These are phyloP conservation scores for Eutypella sp. DNA, from an alignment of 2,329 filamentous ascomycete species.

Conservation along the genomic window DNA sequence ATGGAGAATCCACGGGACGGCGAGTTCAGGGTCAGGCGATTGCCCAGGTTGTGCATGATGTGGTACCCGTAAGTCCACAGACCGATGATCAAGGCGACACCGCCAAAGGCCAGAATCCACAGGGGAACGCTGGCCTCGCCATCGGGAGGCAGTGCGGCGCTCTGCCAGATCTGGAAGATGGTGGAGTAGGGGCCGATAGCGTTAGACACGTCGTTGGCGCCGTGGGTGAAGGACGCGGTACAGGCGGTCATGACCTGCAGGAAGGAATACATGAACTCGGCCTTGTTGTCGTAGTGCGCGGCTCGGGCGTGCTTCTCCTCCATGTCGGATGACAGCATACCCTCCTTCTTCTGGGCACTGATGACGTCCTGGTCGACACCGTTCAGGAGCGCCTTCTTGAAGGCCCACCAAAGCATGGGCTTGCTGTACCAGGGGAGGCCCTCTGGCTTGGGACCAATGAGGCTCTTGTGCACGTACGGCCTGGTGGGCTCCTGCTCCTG, in stretches of 20 bases:
- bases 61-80: slow-evolving; percentile 59
- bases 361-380: slow-evolving; percentile 44
- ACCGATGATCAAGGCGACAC: slow-evolving; percentile 47
- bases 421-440: slow-evolving; percentile 28
- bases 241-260: slow-evolving; percentile 56
- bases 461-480: slow-evolving; percentile 9
- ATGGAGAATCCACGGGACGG: slow-evolving; percentile 55
- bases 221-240: slow-evolving; percentile 60
- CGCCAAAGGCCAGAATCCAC: slow-evolving; percentile 56
- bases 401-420: slow-evolving; percentile 16
- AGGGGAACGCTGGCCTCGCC: slow-evolving; percentile 47
- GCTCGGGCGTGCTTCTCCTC: slow-evolving; percentile 52
- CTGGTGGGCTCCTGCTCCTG: slow-evolving; percentile 2
- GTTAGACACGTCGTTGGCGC: slow-evolving; percentile 62
- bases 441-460: slow-evolving; percentile 19
- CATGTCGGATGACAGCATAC: slow-evolving; percentile 46
- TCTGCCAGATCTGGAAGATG: slow-evolving; percentile 56
- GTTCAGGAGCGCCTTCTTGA: slow-evolving; percentile 15
- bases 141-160: slow-evolving; percentile 34
- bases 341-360: slow-evolving; percentile 32
- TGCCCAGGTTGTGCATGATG: slow-evolving; percentile 60
- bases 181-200: slow-evolving; percentile 59
- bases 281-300: slow-evolving; percentile 56
- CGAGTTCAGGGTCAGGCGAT: slow-evolving; percentile 58
- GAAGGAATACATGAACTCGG: slow-evolving; percentile 58